These are phyloP conservation scores for Lasiosphaeria miniovina DNA, from an alignment of 495 filamentous ascomycete genomes.

Conservation along the genomic window DNA sequence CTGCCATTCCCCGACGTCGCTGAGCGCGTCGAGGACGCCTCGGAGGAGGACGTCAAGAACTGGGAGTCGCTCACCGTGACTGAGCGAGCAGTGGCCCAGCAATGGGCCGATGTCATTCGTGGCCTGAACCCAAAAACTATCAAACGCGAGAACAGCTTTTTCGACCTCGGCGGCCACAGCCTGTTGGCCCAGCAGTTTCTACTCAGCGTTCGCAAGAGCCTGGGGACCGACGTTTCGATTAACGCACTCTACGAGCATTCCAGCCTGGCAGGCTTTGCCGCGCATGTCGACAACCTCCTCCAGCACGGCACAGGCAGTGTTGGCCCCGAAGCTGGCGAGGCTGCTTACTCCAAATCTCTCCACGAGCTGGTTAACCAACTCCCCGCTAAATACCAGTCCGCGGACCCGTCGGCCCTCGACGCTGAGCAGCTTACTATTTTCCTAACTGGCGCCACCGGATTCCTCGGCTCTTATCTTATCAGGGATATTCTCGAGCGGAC, in stretches of 20 bases:
- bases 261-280: slow-evolving; percentile 68
- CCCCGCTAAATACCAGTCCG: slow-evolving; percentile 37
- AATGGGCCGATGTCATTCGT: slow-evolving; percentile 48
- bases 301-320: slow-evolving; percentile 31
- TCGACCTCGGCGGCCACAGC: slow-evolving; percentile 84
- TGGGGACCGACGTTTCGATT: slow-evolving; percentile 68
- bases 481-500: slow-evolving; percentile 65
- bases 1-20: slow-evolving; percentile 86
- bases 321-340: slow-evolving; percentile 57
- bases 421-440: slow-evolving; percentile 60
- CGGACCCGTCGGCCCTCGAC: slow-evolving; percentile 28
- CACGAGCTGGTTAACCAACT: slow-evolving; percentile 39
- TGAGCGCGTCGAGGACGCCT: slow-evolving; percentile 47
- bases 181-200: slow-evolving; percentile 86
- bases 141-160: slow-evolving; percentile 68
- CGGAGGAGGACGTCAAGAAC: slow-evolving; percentile 63
- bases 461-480: slow-evolving; percentile 81
- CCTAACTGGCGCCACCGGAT: slow-evolving; percentile 89
- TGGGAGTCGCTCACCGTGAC: slow-evolving; percentile 59
- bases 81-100: slow-evolving; percentile 34
- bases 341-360: slow-evolving; percentile 62
- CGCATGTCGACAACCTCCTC: slow-evolving; percentile 66
- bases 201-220: slow-evolving; percentile 58
- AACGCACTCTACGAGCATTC: slow-evolving; percentile 72
- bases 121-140: slow-evolving; percentile 59